Base-by-base conservation (phyloP, 2,329 filamentous ascomycete species). In the Purpureocillium lavendulum region DNA sequence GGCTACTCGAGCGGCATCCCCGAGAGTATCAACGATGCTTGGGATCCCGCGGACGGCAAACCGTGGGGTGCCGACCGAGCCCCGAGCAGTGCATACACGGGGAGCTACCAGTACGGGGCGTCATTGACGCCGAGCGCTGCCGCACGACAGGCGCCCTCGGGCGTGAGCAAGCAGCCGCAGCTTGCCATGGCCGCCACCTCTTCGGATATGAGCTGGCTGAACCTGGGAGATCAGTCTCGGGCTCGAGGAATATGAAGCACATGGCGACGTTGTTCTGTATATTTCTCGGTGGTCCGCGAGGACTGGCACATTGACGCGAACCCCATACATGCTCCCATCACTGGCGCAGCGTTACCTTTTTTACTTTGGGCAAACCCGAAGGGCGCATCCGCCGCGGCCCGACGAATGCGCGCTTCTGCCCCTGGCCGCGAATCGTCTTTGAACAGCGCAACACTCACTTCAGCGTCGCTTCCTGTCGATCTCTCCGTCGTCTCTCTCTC, bases 141-240 rank as follows among this genome's bases (percentile, higher is more conserved):
- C 16, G 45, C 50, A 11, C 49, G 55, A 26, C 51, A 57, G n/a
- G 50, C 57, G 14, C 50, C 56, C 30, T 52, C 55, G 7, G 61
- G 60, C 33, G 55, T 70, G 41, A 72, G 65, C 53, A 61, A 58
- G 38, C 70, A 73, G 47, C 70, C 70, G 14, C 72, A 73, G 49
- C 62, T 75, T 24, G 59, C 64, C 16, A 69, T 64, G 59, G 66
- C 73, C 35, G 57, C 67, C 18, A 66, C 65, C 7, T 70, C 72
- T 11, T 72, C 71, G 37, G 84, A 88, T 57, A 85, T 88, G 81
- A 86, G 82, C 61, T 89, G 84, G 84, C 62, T 89, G 46, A 87
- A 88, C 53, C 68, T 88, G 14, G 80, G 78, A 35, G 73, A 73
- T 30, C 54, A 58, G 30, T 46, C 52, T 32, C 55, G 52, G 43